phyloP scores from a whole-genome alignment of 805 yeast genomes.

The Cyberlindnera americana region DNA sequence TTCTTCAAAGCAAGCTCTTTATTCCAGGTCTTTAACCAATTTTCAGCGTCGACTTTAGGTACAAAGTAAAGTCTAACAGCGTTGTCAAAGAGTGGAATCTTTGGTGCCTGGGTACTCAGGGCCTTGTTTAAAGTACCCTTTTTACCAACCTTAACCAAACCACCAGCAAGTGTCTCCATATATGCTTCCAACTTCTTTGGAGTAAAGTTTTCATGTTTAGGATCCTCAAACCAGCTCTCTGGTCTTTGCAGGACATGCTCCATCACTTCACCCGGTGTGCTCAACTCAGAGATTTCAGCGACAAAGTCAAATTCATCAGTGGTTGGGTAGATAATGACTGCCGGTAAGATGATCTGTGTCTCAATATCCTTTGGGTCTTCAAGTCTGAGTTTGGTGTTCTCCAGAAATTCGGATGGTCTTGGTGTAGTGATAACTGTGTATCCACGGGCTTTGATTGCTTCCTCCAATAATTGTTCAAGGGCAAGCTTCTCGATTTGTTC shows the following conservation, averaged over 20 bases:
- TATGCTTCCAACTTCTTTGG: conserved; percentile 62
- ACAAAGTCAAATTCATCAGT: conserved; percentile 81
- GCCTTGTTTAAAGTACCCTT: conserved; percentile 64
- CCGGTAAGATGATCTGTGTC: conserved; percentile 79
- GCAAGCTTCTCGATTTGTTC: conserved; percentile 38
- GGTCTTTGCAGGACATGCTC: conserved; percentile 63
- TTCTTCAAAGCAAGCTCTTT: conserved; percentile 55
- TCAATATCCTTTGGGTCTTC: conserved; percentile 67
- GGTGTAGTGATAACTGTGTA: conserved; percentile 46
- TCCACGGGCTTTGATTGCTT: conserved; percentile 62
- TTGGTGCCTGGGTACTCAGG: conserved; percentile 57
- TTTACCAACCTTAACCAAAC: conserved; percentile 80
- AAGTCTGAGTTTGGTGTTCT: conserved; percentile 48
- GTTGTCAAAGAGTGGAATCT: conserved; percentile 74
- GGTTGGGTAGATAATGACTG: conserved; percentile 76
- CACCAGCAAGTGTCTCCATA: conserved; percentile 82
- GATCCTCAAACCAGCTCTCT: conserved; percentile 58
- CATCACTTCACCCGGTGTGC: conserved; percentile 61
- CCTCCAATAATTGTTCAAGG: conserved; percentile 41
- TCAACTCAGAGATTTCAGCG: conserved; percentile 68
- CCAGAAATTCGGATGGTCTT: conserved; percentile 54
- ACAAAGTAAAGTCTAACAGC: conserved; percentile 71
- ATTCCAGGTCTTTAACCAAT: conserved; percentile 68
- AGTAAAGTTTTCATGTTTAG: conserved; percentile 57
- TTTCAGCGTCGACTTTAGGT: conserved; percentile 62